A percentile compares a stretch with the other conserved stretches of the same genome.
Conservation (phyloP, 2,329 filamentous ascomycete genomes). For the Colletotrichum scovillei region DNA sequence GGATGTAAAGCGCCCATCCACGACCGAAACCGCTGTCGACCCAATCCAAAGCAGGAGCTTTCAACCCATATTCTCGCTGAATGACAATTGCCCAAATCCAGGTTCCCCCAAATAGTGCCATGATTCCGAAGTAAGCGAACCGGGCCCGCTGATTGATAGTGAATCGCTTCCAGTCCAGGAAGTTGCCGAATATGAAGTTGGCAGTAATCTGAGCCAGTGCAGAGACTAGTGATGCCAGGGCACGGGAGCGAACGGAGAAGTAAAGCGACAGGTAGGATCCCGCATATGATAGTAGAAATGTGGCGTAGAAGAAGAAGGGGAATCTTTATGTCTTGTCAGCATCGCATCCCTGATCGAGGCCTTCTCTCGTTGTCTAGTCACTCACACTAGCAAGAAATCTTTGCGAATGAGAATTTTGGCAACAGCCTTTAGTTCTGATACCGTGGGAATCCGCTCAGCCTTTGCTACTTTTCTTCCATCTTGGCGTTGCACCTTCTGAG, state of each 20-base stretch:
- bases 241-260: conserved; percentile 37
- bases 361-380: neutral
- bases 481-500: conserved; percentile 9
- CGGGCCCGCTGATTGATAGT: conserved; percentile 36
- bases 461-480: neutral
- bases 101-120: conserved; percentile 36
- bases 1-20: conserved; percentile 40
- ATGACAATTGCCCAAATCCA: conserved; percentile 41
- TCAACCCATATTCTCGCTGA: conserved; percentile 34
- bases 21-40: conserved; percentile 37
- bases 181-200: conserved; percentile 39
- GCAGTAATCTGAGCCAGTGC: conserved; percentile 38
- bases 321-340: neutral
- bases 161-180: conserved; percentile 38
- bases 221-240: conserved; percentile 37
- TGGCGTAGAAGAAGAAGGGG: conserved; percentile 27
- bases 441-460: neutral
- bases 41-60: conserved; percentile 36
- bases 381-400: conserved; percentile 33
- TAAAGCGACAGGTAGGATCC: conserved; percentile 38
- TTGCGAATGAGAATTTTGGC: conserved; percentile 21
- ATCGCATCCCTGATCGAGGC: too few relatives aligned
- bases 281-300: conserved; percentile 37
- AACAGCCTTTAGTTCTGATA: neutral
- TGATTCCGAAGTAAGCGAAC: conserved; percentile 36